Percentiles rank a stretch among this genome's conserved stretches.
Conservation (phyloP, 225 moss, liverwort and hornwort genomes). For the Straminergon stramineum region DNA sequence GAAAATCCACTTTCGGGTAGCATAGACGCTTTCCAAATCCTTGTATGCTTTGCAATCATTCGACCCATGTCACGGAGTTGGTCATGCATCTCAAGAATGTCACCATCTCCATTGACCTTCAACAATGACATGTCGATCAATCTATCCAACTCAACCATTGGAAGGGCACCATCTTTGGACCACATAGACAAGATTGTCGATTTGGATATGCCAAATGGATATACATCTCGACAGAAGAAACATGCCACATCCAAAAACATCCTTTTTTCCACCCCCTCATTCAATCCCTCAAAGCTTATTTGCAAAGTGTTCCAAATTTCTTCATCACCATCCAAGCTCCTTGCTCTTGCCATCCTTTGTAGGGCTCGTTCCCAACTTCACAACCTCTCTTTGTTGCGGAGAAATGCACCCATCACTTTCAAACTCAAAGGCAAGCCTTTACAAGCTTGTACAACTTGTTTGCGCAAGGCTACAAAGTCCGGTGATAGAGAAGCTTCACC, state of each 20-base stretch:
- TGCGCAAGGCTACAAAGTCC: fast-evolving
- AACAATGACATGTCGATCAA: background rate
- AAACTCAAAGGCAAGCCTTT: background rate
- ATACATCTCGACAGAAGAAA: background rate
- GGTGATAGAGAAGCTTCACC: background rate
- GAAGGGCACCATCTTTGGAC: background rate
- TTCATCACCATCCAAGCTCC: background rate
- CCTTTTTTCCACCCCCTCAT: too few species aligned
- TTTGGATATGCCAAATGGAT: background rate
- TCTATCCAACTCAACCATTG: fast-evolving
- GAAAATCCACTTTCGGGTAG: background rate
- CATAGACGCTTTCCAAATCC: background rate
- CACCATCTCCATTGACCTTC: background rate
- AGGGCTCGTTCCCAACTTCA: background rate
- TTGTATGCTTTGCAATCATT: background rate
- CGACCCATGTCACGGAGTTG: background rate
- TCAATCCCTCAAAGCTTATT: background rate
- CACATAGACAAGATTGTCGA: background rate
- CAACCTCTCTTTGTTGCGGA: background rate
- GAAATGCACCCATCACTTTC: background rate
- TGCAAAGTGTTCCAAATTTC: background rate
- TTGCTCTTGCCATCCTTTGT: background rate
- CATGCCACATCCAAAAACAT: background rate
- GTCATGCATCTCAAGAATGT: background rate
- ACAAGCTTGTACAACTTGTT: background rate